phyloP scores from a whole-genome alignment of 1,284 basidiomycete genomes.

The Ustilago curta region DNA sequence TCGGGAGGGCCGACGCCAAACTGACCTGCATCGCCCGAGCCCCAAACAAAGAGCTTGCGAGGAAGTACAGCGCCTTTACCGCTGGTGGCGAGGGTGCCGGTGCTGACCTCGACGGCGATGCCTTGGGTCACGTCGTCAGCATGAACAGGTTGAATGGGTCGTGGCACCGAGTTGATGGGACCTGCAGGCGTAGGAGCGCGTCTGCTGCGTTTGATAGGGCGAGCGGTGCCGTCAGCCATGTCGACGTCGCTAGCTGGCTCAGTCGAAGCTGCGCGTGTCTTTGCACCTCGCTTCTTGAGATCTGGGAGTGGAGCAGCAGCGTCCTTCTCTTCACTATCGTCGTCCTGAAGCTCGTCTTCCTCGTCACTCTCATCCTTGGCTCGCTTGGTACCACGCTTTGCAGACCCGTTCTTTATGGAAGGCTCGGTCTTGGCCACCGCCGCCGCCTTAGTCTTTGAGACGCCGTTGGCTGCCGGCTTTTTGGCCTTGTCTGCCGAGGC shows the following conservation, averaged over 20 bases:
- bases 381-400: slow-evolving; percentile 45
- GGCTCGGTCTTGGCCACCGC: slow-evolving; percentile 1
- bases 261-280: slow-evolving; percentile 25
- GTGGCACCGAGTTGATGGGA: slow-evolving; percentile 50
- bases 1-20: slow-evolving; percentile 65
- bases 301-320: slow-evolving; percentile 37
- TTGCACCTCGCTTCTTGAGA: slow-evolving; percentile 30
- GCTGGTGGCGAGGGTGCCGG: slow-evolving; percentile 12
- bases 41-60: slow-evolving; percentile 67
- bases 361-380: slow-evolving; percentile 40
- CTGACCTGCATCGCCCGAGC: slow-evolving; percentile 67
- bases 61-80: slow-evolving; percentile 49
- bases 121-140: slow-evolving; percentile 33
- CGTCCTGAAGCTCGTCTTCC: slow-evolving; percentile 44
- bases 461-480: slow-evolving; percentile 19
- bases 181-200: slow-evolving; percentile 47
- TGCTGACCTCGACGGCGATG: slow-evolving; percentile 38
- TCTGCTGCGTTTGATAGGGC: slow-evolving; percentile 38
- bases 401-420: slow-evolving; percentile 3
- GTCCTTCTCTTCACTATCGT: slow-evolving; percentile 26
- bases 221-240: slow-evolving; percentile 34
- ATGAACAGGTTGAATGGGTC: slow-evolving; percentile 38
- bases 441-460: slow-evolving; percentile 17
- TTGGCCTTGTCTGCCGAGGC: slow-evolving; percentile 17
- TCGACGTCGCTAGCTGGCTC: slow-evolving; percentile 37